Base-by-base conservation (phyloP, 1,284 basidiomycete species). In the Stygiomarasmius scandens region DNA sequence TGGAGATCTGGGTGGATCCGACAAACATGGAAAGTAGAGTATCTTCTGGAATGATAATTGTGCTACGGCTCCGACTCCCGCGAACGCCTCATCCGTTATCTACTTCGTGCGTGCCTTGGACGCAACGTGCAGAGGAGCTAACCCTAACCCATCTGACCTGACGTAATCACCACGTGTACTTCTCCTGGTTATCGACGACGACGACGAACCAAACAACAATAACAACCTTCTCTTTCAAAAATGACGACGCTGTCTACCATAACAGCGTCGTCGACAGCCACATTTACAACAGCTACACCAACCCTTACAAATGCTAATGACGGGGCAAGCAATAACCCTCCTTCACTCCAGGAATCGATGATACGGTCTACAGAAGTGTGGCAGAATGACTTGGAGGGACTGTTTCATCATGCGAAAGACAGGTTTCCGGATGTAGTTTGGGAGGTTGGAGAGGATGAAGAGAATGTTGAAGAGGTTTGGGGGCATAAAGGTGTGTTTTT, bases 381-480 rank as follows among this genome's bases (percentile, higher is more conserved):
- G 93, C 88, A 93, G 65, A 71, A 75, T 32, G 88, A 96, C 74
- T 81, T 97, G 11, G 80, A 86, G 61, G 69, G 77, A 2, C 81
- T 97, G 38, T 95, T 93, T 71, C 80, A 82, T 61, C 79, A 88
- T 58, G 89, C 95, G 23, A 90, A 90, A 70, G 89, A 93, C 59
- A 80, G 92, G 55, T 96, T 94, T 69, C 90, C 91, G n/a, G 95
- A 97, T 76, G 92, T 98, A 53, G 86, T 92, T 16, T 97, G 95
- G 95, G 87, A 92, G 70, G 77, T 91, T 22, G 72, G 74, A 16
- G 81, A 80, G 54, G 75, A 75, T 24, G 73, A 76, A 46, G 72
- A 74, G 24, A 74, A 77, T 29, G 67, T 74, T 36, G 85, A 89
- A 51, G 85, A 88, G 60, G 83, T 95, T 16, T 93, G 90, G 86